A percentile compares a stretch with the other conserved stretches of the same genome.
phyloP scores from a whole-genome alignment of 371 early-diverging fungal genomes.

The Mucor velutinosus region DNA sequence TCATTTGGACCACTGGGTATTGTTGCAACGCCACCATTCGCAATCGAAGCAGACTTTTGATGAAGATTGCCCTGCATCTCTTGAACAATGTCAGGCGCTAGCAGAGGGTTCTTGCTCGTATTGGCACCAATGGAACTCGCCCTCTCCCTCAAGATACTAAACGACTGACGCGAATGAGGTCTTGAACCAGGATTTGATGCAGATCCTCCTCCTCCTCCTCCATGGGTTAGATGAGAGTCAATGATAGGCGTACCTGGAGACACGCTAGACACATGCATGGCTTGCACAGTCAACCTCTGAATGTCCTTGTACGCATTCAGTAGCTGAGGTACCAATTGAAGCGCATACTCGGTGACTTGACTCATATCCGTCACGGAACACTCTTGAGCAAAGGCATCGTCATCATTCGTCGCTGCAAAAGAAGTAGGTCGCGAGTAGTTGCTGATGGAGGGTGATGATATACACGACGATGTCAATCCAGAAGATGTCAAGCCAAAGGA shows the following conservation, averaged over 20 bases:
- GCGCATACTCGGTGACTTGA: constrained; percentile 28
- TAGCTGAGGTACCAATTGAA: constrained; percentile 44
- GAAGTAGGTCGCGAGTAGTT: constrained; percentile 43
- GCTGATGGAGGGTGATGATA: constrained; percentile 37
- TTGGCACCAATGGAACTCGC: constrained; percentile 9
- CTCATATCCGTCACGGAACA: constrained; percentile 22
- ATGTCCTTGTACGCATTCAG: constrained; percentile 48
- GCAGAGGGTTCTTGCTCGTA: not conserved
- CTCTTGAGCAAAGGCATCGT: constrained; percentile 21
- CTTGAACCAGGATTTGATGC: not conserved
- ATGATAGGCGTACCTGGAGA: not conserved
- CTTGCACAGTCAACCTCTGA: constrained; percentile 43
- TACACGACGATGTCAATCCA: constrained; percentile 31
- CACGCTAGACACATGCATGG: constrained; percentile 32
- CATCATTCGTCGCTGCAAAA: constrained; percentile 36
- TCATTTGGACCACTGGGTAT: not conserved
- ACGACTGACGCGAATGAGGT: constrained; percentile 23
- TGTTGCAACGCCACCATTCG: not conserved
- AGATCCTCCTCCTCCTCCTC: no score
- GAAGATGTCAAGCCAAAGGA: constrained; percentile 39
- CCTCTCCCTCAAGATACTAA: constrained; percentile 23
- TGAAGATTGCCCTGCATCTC: not conserved
- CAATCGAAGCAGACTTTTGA: not conserved
- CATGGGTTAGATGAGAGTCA: not conserved
- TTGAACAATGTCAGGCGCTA: constrained; percentile 1